Base-by-base conservation (phyloP, 495 filamentous ascomycete genomes). In the Trypethelium eluteriae region DNA sequence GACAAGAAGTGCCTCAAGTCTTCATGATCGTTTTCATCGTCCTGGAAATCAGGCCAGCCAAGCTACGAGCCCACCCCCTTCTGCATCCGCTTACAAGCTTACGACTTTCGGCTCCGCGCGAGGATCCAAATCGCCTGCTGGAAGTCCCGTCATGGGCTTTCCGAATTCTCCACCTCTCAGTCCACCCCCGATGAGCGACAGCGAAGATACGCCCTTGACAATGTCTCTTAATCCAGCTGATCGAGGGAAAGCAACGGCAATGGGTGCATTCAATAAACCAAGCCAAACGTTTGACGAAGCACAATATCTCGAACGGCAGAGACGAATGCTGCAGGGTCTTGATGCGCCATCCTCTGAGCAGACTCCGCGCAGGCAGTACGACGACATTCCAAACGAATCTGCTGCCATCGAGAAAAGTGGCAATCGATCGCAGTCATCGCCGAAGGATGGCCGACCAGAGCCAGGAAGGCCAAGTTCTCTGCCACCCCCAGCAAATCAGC, bases 191-290 rank as follows among this genome's bases (percentile, higher is more conserved):
- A 91, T 87, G 72, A 88, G 92, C 65, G 79, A 81, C 25, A 87
- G 85, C 2, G 87, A 92, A 11, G 70, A 79, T 0, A 75, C 84
- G 0, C 76, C 88, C 14, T 74, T 85, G 62, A 76, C 80, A 2
- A 76, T 77, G 9, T 78, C 89, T 14, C 80, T 93, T 10, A 85
- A 90, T 67, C 88, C 90, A 0, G 87, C 87, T 68, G 92, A 96
- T 69, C 78, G 84, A 49, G 91, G 90, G 25, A 95, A 95, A 75
- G 90, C 92, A 12, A 95, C 92, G 0, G 90, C 90, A 3, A 81
- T 91, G 76, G 90, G 90, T 16, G 81, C 91, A 1, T 96, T 96
- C 78, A 88, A 92, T 64, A 91, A 91, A 69, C 90, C 92, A 2
- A 78, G 75, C 32, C 83, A 87, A 49, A 80, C 83, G 9, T 96